A percentile compares a stretch with the other conserved stretches of the same genome.
Conservation (phyloP, 108 stramenopile species). For the Aurantiochytrium sp. region DNA sequence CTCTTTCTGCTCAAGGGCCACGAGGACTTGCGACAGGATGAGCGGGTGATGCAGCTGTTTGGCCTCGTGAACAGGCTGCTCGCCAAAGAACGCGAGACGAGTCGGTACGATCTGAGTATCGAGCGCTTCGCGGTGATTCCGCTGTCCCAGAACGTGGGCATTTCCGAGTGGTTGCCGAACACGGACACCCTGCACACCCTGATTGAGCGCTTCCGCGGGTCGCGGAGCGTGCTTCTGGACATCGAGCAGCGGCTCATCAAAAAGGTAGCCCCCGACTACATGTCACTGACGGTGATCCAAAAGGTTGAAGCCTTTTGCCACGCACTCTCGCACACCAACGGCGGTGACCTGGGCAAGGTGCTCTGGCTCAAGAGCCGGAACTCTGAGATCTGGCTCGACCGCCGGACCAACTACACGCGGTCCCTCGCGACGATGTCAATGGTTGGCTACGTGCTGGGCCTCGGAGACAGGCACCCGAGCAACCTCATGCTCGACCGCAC, state of each 20-base stretch:
- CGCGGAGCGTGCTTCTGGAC: slow-evolving; percentile 79
- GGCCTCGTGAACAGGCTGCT: slow-evolving; percentile 96
- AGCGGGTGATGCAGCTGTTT: slow-evolving; percentile 98
- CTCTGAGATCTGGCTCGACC: slow-evolving; percentile 94
- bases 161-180: slow-evolving; percentile 98
- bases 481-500: slow-evolving; percentile 59
- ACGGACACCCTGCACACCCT: slow-evolving; percentile 95
- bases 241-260: slow-evolving; percentile 90
- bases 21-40: slow-evolving; percentile 98
- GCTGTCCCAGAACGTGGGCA: slow-evolving; percentile 89
- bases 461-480: slow-evolving; percentile 68
- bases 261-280: slow-evolving; percentile 81
- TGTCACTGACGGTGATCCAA: slow-evolving; percentile 84
- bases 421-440: slow-evolving; percentile 98
- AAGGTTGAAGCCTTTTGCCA: slow-evolving; percentile 94
- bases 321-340: slow-evolving; percentile 75
- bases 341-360: slow-evolving; percentile 88
- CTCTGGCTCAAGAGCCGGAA: slow-evolving; percentile 90
- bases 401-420: slow-evolving; percentile 88
- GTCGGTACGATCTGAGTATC: slow-evolving; percentile 85
- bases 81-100: slow-evolving; percentile 81
- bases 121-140: slow-evolving; percentile 91
- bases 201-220: slow-evolving; percentile 83
- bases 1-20: slow-evolving; percentile 98
- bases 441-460: slow-evolving; percentile 86